Evolutionary conservation across 139 green algal genomes (phyloP), one percentile per base, ranked within the genome.

Genomic region (Chlamydomonas eustigma): DNA sequence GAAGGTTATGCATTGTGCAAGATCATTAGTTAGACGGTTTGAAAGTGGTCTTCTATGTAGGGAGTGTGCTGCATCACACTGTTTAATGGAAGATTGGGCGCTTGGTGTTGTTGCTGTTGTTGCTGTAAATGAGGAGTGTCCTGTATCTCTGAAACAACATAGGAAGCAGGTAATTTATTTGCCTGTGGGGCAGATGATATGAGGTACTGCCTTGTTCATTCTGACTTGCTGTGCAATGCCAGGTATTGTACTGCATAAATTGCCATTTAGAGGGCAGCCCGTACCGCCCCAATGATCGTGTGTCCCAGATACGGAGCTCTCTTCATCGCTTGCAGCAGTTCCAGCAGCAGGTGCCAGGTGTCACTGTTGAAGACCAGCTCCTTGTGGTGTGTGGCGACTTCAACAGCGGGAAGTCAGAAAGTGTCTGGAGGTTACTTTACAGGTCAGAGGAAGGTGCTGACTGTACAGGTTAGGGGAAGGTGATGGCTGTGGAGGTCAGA

Each of bases 241-340:
- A 75, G 34, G 65, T 74, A 31, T 39, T 51, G 28, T 66, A 73
- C 6, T 50, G 90, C 1, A 78, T 79, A 24, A 91, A 92, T 58
- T 30, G 88, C 63, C 87, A 92, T 39, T 70, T 92, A 51, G 87
- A 92, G 80, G 87, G 84, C 31, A 77, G 68, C 0, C 87, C 87
- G 0, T 87, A 87, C 73, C 82, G 79, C 34, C 76, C 87, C 25
- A 81, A 81, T 75, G 84, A 87, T 67, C 73, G 87, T 36, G 67
- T 90, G 37, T 80, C 44, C 50, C 87, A 91, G 79, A 75, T 86
- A 5, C 75, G 44, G 35, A 77, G 75, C 28, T 85, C 80, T 38
- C 78, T 91, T 68, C 68, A 83, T 34, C 83, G 83, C 69, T 74
- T 92, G 71, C 69, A 76, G 69, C 69, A 33, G 69, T 34, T 25